Base-by-base conservation (phyloP, 371 early-diverging fungal genomes). In the Mucor mucedo region DNA sequence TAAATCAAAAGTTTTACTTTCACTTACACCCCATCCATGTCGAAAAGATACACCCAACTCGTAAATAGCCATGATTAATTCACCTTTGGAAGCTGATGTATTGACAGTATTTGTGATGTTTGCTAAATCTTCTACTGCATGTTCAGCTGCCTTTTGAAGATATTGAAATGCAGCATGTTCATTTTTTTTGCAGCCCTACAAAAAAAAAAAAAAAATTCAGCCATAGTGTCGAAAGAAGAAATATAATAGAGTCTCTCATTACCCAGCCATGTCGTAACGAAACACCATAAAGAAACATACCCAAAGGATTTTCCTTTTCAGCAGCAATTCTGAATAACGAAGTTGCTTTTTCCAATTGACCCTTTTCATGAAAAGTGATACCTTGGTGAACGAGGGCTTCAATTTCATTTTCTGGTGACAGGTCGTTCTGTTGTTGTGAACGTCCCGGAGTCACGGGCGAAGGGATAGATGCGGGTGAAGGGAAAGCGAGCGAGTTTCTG, bases 11-110 rank as follows among this genome's bases (percentile, higher is more conserved):
- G 21, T 21, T 21, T 21, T 21, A 21, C 21, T 21, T 21, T 21
- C 21, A 75, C 69, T 58, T 10, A 93, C 93, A 11, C 96, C 96
- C 96, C 96, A 95, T 13, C 95, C 96, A 56, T 95, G 92, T 48
- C 87, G 84, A 67, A 90, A 94, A 39, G 89, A 89, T 64, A 92
- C 87, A 16, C 91, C 94, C 10, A 95, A 76, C 67, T 95, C 96
- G 62, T 89, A 93, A 55, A 95, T 83, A 5, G 94, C 94, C 84
- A 93, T 87, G 7, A 89, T 84, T 21, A 91, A 68, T 64, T 91
- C 91, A 27, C 83, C 84, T 48, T 79, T 82, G 11, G 80, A 76
- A 8, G 76, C 79, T 13, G 70, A 62, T 38, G 59, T 58, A 48
- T 67, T 71, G 9, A 65, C 68, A 42, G 68, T 58, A 29, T 30